Conservation (phyloP, 1,284 basidiomycete genomes). For the Flammula alnicola region DNA sequence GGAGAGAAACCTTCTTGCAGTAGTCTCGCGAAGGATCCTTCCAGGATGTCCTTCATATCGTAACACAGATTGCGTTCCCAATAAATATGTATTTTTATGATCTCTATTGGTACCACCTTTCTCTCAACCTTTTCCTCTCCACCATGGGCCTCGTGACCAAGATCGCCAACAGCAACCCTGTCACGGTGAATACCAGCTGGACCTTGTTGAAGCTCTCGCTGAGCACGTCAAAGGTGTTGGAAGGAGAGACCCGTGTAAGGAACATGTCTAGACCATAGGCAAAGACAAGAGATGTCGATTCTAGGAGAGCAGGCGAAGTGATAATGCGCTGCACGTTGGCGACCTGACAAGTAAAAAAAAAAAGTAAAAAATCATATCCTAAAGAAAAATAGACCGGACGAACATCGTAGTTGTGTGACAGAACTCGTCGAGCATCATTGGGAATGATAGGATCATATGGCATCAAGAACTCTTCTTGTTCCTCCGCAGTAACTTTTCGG, state of each 20-base stretch:
- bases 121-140: conserved; percentile 60
- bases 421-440: conserved; percentile 71
- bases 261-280: conserved; percentile 90
- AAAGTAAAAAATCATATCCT: conserved; percentile 11
- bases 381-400: conserved; percentile 22
- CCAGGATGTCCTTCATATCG: too few relatives aligned
- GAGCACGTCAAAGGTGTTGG: conserved; percentile 92
- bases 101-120: conserved; percentile 84
- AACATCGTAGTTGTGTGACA: conserved; percentile 84
- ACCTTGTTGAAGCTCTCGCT: conserved; percentile 92
- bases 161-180: conserved; percentile 75
- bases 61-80: too few relatives aligned
- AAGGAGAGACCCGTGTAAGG: conserved; percentile 82
- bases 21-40: too few relatives aligned
- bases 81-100: too few relatives aligned
- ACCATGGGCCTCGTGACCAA: conserved; percentile 80
- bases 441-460: conserved; percentile 84
- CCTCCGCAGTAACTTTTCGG: conserved; percentile 76
- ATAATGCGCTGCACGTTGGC: conserved; percentile 68
- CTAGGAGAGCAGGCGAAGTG: conserved; percentile 84
- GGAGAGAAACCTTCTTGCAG: conserved; percentile 18
- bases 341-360: conserved; percentile 49
- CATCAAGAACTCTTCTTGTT: conserved; percentile 86
- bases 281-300: conserved; percentile 92
- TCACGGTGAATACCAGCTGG: conserved; percentile 87